Percentiles rank a stretch among this genome's conserved stretches.
phyloP scores from a whole-genome alignment of 73 alveolate species.

The Effrenium voratum region DNA sequence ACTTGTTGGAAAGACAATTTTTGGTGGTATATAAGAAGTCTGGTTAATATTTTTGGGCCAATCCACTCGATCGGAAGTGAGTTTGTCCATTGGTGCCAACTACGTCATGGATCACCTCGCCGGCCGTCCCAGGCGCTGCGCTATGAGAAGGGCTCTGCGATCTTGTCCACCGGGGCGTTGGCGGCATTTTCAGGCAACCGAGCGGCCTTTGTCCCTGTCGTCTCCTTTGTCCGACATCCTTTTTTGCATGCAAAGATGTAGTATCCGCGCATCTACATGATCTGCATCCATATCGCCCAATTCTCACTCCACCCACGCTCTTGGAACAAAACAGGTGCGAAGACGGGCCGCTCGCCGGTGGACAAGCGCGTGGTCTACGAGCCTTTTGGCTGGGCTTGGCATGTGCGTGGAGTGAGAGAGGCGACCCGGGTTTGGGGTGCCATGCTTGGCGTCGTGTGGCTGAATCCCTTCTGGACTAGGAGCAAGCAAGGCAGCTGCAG shows the following conservation, averaged over 20 bases:
- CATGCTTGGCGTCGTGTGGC: too few species aligned
- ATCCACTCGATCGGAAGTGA: too few species aligned
- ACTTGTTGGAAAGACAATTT: too few species aligned
- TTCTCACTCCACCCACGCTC: not conserved
- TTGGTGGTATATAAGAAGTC: too few species aligned
- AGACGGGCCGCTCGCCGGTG: constrained; percentile 97
- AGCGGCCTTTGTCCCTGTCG: too few species aligned
- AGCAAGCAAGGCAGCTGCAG: too few species aligned
- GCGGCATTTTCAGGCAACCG: not conserved
- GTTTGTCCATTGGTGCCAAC: too few species aligned
- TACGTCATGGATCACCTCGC: not conserved
- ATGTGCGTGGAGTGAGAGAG: not conserved
- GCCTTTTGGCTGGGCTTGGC: not conserved
- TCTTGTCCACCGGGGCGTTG: constrained; percentile 73
- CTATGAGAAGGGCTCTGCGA: constrained; percentile 87
- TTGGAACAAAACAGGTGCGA: constrained; percentile 11
- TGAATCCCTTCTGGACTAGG: too few species aligned
- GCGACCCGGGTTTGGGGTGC: not conserved
- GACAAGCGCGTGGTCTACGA: constrained; percentile 97
- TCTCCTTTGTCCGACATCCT: too few species aligned
- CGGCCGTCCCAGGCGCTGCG: constrained; percentile 43
- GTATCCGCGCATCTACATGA: not conserved
- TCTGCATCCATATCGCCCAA: not conserved
- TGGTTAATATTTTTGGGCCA: too few species aligned
- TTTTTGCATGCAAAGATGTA: not conserved